Evolutionary conservation across 257 asterid species (phyloP).

Genomic region (Nicotiana tabacum): DNA sequence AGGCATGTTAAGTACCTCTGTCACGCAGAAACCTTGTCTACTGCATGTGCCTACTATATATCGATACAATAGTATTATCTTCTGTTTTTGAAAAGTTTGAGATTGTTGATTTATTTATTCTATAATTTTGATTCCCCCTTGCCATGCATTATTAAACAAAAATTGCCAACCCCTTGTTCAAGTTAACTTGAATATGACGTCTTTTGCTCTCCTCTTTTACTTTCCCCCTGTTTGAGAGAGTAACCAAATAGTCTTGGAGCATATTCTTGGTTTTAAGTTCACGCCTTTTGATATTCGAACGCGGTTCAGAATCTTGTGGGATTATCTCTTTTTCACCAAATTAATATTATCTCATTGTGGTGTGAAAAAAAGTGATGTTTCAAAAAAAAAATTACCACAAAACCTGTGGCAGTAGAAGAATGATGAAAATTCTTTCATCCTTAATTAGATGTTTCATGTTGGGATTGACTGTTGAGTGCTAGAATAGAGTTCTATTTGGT

Average conservation of each 20-base stretch:
- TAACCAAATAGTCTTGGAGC: neutral
- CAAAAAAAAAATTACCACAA: neutral
- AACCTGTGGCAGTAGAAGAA: no score
- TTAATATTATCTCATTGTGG: neutral
- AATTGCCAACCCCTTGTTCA: neutral
- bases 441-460: neutral
- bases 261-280: neutral
- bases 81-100: neutral
- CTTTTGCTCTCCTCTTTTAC: neutral
- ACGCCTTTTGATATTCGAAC: neutral
- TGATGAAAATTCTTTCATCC: rapidly evolving
- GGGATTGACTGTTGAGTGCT: neutral
- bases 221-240: neutral
- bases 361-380: neutral
- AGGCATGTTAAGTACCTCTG: conserved; percentile 31
- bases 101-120: neutral
- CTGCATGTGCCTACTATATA: neutral
- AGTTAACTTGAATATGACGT: conserved; percentile 8
- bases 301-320: neutral
- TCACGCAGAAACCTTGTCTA: conserved; percentile 14
- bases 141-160: neutral
- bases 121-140: neutral
- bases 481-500: neutral
- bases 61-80: neutral
- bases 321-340: neutral